Base-by-base conservation (phyloP, 495 filamentous ascomycete genomes). In the Podospora comata region DNA sequence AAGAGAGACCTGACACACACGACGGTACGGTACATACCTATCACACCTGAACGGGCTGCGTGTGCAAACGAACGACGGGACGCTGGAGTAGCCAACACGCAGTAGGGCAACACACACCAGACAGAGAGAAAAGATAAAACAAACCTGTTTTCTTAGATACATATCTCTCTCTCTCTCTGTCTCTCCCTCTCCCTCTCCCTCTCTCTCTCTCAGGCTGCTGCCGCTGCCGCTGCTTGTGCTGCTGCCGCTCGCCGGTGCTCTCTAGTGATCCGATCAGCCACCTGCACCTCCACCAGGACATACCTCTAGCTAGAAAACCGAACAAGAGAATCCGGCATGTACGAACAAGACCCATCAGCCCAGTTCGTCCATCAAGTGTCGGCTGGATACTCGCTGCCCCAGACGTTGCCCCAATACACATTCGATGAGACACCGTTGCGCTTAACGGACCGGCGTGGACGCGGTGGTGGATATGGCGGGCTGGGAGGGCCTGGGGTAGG, bases 341-440 rank as follows among this genome's bases (percentile, higher is more conserved):
- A 26, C 59, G 23, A 61, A 28, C 59, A 5, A 27, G 59, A 61
- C n/a, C 30, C 59, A 61, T 16, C 59, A 61, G 23, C 20, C 6
- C 56, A 59, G 26, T 61, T 28, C 27, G 32, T 61, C 30, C 59
- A 58, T 13, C 56, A 61, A 18, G 27, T 61, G 27, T 27, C 23
- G 39, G 39, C 39, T 48, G 39, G 39, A 48, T 58, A 26, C 18
- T 58, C 55, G 15, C 55, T 58, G 55, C 55, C 55, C 20, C 23
- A 20, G 55, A 19, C 23, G 19, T n/a, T 58, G 55, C 55, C 82
- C 58, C 72, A 83, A 58, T 82, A 81, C 77, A 79, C 79, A 57
- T 82, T 81, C 66, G 78, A 78, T 61, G 73, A 78, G 60, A 79
- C 79, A 56, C 77, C 81, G 32, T 64, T 82, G 71, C 79, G 74